Evolutionary conservation across 176 grass and related monocot genomes (phyloP).

Genomic region (Leersia perrieri): DNA sequence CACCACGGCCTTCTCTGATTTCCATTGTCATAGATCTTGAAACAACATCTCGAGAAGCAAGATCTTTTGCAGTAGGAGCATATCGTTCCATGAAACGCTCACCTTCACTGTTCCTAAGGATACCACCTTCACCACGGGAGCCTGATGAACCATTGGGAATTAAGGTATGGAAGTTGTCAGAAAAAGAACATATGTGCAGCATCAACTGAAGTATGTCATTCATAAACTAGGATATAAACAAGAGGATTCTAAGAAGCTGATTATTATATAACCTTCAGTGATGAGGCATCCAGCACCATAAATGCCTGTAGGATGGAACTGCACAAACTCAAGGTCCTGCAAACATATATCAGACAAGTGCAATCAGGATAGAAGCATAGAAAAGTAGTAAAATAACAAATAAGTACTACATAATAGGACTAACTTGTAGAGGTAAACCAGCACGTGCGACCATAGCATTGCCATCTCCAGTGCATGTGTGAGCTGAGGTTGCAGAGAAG

Average conservation of each 20-base stretch:
- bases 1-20: constrained; percentile 83
- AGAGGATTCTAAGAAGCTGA: background rate
- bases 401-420: constrained; percentile 7
- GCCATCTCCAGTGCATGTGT: constrained; percentile 99
- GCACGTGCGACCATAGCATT: constrained; percentile 98
- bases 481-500: constrained; percentile 98
- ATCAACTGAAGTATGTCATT: background rate
- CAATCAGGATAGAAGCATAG: constrained; percentile 20
- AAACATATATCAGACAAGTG: constrained; percentile 32
- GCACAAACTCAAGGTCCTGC: constrained; percentile 99
- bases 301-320: constrained; percentile 86
- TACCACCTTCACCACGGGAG: constrained; percentile 88
- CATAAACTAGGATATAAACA: background rate
- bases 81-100: constrained; percentile 90
- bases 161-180: background rate
- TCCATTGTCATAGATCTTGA: constrained; percentile 92
- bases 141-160: constrained; percentile 41
- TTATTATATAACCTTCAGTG: constrained; percentile 64
- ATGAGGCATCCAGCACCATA: constrained; percentile 89
- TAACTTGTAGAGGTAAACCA: constrained; percentile 88
- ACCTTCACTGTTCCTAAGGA: constrained; percentile 88
- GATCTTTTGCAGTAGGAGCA: constrained; percentile 78
- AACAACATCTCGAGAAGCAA: constrained; percentile 86
- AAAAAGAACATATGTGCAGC: background rate
- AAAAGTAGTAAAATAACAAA: background rate